Evolutionary conservation across 2,329 filamentous ascomycete species (phyloP).

Genomic region (Colletotrichum tofieldiae): DNA sequence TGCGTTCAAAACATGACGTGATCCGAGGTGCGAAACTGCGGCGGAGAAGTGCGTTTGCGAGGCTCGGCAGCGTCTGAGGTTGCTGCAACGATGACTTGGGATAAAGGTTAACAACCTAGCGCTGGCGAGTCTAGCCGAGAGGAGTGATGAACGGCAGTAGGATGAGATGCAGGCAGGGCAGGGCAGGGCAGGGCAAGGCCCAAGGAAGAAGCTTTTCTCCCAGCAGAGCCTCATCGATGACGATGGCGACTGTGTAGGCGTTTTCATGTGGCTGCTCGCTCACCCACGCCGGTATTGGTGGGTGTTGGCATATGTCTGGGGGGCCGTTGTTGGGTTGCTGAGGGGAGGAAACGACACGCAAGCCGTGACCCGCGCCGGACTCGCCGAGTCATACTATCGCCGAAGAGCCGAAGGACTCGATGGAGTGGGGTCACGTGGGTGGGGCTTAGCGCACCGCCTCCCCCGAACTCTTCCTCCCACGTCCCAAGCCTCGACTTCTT

Average conservation of each 20-base stretch:
- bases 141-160: conserved; percentile 1
- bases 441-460: conserved; percentile 35
- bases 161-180: neutral
- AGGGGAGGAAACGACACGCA: conserved; percentile 7
- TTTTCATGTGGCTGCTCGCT: no score
- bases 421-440: conserved; percentile 14
- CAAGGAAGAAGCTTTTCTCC: neutral
- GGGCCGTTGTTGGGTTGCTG: neutral
- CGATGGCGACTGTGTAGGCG: neutral
- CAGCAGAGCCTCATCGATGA: conserved; percentile 5
- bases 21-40: neutral
- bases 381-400: conserved; percentile 21
- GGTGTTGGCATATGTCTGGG: no score
- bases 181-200: neutral
- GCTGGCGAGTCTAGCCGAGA: neutral
- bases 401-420: conserved; percentile 16
- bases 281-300: no score
- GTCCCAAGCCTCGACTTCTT: conserved; percentile 11
- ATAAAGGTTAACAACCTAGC: conserved; percentile 4
- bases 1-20: neutral
- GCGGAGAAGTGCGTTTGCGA: neutral
- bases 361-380: conserved; percentile 15
- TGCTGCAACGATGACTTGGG: neutral
- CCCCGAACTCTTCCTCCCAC: conserved; percentile 1
- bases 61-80: neutral